phyloP scores from a whole-genome alignment of 768 basidiomycete genomes.

The Leccinum variicolor region DNA sequence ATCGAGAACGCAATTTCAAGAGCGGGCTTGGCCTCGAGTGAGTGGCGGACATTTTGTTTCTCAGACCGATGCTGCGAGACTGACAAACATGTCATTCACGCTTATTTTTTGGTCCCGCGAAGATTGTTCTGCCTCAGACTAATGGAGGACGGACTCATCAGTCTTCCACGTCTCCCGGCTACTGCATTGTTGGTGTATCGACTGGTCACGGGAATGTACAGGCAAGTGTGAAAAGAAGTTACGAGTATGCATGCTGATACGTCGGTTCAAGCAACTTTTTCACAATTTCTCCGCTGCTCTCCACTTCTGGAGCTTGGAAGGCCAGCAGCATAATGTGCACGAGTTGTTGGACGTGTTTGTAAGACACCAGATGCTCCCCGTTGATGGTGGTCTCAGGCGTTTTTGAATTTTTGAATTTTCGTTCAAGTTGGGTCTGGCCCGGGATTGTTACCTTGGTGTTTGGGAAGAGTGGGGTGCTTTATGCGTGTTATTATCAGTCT shows the following conservation, averaged over 20 bases:
- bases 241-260: slow-evolving; percentile 2
- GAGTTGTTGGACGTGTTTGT: too few relatives aligned
- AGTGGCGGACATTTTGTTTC: slow-evolving; percentile 9
- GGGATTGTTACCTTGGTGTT: slow-evolving; percentile 60
- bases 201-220: slow-evolving; percentile 35
- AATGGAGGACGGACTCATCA: slow-evolving; percentile 43
- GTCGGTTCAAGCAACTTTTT: slow-evolving; percentile 31
- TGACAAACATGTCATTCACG: slow-evolving; percentile 30
- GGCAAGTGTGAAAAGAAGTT: slow-evolving; percentile 17
- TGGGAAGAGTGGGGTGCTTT: slow-evolving; percentile 38
- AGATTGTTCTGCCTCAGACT: slow-evolving; percentile 29
- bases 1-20: slow-evolving; percentile 30
- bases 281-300: too few relatives aligned
- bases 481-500: slow-evolving; percentile 48
- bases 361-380: too few relatives aligned
- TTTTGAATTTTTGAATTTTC: too few relatives aligned
- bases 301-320: too few relatives aligned
- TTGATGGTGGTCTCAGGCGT: slow-evolving; percentile 41
- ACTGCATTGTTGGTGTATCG: slow-evolving; percentile 66
- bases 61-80: neutral
- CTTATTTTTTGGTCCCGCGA: slow-evolving; percentile 33
- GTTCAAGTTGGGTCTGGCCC: slow-evolving; percentile 54
- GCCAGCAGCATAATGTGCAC: too few relatives aligned
- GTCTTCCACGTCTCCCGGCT: slow-evolving; percentile 54
- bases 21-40: slow-evolving; percentile 42